phyloP scores from a whole-genome alignment of 1,284 basidiomycete species.

The Bondarzewia mesenterica region DNA sequence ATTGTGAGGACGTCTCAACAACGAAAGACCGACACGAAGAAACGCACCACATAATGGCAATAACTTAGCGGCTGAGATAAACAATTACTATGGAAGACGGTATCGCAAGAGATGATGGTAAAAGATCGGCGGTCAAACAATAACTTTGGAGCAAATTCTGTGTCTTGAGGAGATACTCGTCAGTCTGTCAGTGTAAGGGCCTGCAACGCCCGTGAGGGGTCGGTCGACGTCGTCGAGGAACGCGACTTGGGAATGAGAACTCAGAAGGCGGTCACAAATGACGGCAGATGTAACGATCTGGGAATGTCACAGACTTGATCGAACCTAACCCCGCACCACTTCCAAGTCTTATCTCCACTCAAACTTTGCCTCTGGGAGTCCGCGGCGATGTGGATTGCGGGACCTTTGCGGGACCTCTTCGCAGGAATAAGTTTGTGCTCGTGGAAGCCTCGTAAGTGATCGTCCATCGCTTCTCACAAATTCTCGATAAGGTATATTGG shows the following conservation, averaged over 20 bases:
- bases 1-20: background rate
- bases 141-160: background rate
- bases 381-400: too few species aligned
- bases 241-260: background rate
- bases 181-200: background rate
- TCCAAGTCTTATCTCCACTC: too few species aligned
- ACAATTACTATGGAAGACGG: background rate
- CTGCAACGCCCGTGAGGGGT: background rate
- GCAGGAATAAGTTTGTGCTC: too few species aligned
- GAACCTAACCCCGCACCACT: too few species aligned
- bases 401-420: too few species aligned
- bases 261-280: background rate
- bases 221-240: background rate
- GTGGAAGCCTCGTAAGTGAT: too few species aligned
- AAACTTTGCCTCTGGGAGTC: too few species aligned
- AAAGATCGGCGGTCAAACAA: background rate
- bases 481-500: background rate
- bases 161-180: background rate
- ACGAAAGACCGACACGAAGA: background rate
- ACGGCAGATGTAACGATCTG: background rate
- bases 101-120: background rate
- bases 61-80: conserved; percentile 1
- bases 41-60: conserved; percentile 15
- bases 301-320: too few species aligned
- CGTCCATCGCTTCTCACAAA: too few species aligned